Conservation (phyloP, 495 filamentous ascomycete species). For the Penicillium cinerascens region DNA sequence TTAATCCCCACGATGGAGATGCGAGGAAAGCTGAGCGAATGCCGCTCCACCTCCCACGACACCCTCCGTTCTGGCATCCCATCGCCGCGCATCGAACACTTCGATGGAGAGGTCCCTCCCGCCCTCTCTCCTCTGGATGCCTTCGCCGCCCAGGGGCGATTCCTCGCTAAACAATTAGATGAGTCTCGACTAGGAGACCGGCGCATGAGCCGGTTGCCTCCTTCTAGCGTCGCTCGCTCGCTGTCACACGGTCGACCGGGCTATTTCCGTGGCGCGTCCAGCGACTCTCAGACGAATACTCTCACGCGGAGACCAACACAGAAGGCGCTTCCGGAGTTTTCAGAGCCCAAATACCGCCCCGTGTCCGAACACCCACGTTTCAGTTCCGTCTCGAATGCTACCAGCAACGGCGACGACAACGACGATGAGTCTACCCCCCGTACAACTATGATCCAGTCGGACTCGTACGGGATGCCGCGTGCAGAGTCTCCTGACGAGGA, state of each 20-base stretch:
- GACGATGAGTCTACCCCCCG: constrained; percentile 34
- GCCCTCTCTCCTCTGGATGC: constrained; percentile 93
- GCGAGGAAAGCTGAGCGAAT: constrained; percentile 60
- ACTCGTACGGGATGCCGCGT: constrained; percentile 41
- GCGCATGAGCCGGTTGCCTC: constrained; percentile 81
- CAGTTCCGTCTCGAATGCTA: constrained; percentile 55
- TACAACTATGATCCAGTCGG: constrained; percentile 16
- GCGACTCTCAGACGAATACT: constrained; percentile 26
- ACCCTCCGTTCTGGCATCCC: constrained; percentile 50
- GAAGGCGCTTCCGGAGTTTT: constrained; percentile 51
- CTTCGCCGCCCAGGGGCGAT: constrained; percentile 80
- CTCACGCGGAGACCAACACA: constrained; percentile 38
- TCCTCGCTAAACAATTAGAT: constrained; percentile 83
- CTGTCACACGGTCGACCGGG: constrained; percentile 65
- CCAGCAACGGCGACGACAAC: constrained; percentile 40
- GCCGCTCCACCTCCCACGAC: constrained; percentile 60
- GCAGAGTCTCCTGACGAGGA: constrained; percentile 50
- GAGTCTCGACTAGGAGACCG: constrained; percentile 63
- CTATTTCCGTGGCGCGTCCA: constrained; percentile 62
- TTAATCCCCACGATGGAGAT: constrained; percentile 27
- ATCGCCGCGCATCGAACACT: constrained; percentile 68
- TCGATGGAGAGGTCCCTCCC: constrained; percentile 84
- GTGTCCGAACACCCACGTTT: constrained; percentile 71
- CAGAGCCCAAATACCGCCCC: constrained; percentile 60
- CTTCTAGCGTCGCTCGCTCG: constrained; percentile 74